These are phyloP conservation scores for Claviceps paspali DNA, from an alignment of 2,329 filamentous ascomycete species.

Conservation along the genomic window DNA sequence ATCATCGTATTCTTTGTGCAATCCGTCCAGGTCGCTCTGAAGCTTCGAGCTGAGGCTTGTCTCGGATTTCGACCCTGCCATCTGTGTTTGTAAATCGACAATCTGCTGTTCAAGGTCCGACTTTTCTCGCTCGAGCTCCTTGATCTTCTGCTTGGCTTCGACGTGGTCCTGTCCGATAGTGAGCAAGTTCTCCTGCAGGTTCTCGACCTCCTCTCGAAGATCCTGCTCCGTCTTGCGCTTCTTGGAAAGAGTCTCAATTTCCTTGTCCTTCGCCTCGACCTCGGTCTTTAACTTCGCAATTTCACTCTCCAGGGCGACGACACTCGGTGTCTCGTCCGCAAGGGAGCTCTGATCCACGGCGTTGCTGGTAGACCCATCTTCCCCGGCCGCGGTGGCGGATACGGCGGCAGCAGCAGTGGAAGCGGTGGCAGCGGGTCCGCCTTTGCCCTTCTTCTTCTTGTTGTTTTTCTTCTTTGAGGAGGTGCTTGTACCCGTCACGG, in stretches of 20 bases:
- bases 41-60: constrained; percentile 37
- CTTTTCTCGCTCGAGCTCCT: constrained; percentile 58
- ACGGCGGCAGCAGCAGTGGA: background rate
- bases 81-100: constrained; percentile 53
- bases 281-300: constrained; percentile 35
- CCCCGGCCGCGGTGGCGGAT: constrained; percentile 21
- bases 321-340: constrained; percentile 9
- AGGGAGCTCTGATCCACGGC: background rate
- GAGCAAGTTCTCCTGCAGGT: constrained; percentile 63
- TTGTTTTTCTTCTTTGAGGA: constrained; percentile 54
- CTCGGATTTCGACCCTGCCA: constrained; percentile 26
- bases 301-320: constrained; percentile 29
- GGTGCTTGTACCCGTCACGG: constrained; percentile 8
- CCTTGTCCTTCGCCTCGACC: constrained; percentile 49
- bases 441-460: constrained; percentile 84
- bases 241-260: constrained; percentile 55
- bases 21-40: constrained; percentile 41
- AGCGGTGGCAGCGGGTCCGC: constrained; percentile 28
- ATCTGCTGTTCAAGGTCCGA: constrained; percentile 45
- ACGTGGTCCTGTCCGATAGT: constrained; percentile 73
- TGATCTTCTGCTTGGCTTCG: constrained; percentile 61
- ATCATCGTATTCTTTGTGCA: constrained; percentile 44
- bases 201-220: constrained; percentile 73
- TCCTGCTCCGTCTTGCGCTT: constrained; percentile 64
- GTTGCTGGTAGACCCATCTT: constrained; percentile 9